Percentiles rank a stretch among this genome's conserved stretches.
These are phyloP conservation scores for Marasmius tenuissimus DNA, from an alignment of 1,284 basidiomycete genomes.

Conservation along the genomic window DNA sequence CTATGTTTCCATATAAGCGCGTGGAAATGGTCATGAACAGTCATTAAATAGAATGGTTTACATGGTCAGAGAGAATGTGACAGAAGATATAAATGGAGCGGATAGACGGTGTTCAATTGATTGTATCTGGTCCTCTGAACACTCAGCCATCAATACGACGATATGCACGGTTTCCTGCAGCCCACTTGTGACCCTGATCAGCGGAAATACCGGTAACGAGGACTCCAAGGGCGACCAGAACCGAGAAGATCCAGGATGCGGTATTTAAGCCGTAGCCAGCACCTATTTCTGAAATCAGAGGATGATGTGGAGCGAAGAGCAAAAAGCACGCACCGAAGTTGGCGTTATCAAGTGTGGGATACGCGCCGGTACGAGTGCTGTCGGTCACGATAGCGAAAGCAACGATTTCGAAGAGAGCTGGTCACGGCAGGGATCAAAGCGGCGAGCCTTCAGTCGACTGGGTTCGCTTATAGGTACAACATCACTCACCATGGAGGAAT, in stretches of 20 bases:
- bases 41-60: too few relatives aligned
- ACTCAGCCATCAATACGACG: slow-evolving; percentile 42
- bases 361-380: slow-evolving; percentile 46
- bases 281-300: slow-evolving; percentile 36
- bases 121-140: too few relatives aligned
- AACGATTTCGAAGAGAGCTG: slow-evolving; percentile 60
- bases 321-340: slow-evolving; percentile 50
- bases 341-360: slow-evolving; percentile 55
- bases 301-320: not conserved
- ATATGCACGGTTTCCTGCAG: slow-evolving; percentile 73
- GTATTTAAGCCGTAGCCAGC: slow-evolving; percentile 56
- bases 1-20: too few relatives aligned
- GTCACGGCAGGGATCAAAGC: not conserved
- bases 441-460: not conserved
- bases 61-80: too few relatives aligned
- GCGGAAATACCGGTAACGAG: slow-evolving; percentile 67
- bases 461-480: not conserved
- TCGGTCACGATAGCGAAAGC: slow-evolving; percentile 69
- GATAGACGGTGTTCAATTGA: too few relatives aligned
- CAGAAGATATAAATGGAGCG: too few relatives aligned
- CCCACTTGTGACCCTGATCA: slow-evolving; percentile 68
- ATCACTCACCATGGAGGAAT: slow-evolving; percentile 52
- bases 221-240: slow-evolving; percentile 53
- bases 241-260: slow-evolving; percentile 58
- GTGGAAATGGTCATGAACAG: too few relatives aligned